Conservation (phyloP, 257 asterid genomes). For the Solanum dulcamara region DNA sequence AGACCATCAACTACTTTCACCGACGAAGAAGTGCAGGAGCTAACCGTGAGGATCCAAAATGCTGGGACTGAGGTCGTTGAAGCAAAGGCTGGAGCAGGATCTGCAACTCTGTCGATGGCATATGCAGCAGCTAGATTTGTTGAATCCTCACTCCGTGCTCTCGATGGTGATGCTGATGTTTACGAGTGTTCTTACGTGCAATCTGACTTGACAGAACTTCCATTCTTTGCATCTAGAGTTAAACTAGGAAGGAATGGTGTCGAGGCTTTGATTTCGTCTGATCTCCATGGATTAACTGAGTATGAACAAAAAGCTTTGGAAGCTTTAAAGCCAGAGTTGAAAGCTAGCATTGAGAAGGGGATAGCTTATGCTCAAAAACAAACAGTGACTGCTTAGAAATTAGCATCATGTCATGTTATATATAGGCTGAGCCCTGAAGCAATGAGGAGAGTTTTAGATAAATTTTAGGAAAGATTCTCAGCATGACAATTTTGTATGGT, state of each 20-base stretch:
- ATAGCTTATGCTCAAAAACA: slow-evolving; percentile 3
- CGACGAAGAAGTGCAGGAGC: neutral
- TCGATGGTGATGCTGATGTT: slow-evolving; percentile 8
- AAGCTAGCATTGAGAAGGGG: slow-evolving; percentile 10
- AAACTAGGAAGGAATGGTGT: slow-evolving; percentile 9
- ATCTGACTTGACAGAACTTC: slow-evolving; percentile 11
- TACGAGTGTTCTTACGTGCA: slow-evolving; percentile 9
- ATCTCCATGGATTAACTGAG: slow-evolving; percentile 5
- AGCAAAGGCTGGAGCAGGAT: neutral
- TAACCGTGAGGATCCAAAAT: slow-evolving; percentile 10
- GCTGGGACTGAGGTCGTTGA: slow-evolving; percentile 9
- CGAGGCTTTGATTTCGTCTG: slow-evolving; percentile 8
- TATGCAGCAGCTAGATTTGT: slow-evolving; percentile 14
- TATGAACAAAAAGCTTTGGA: slow-evolving; percentile 4
- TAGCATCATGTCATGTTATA: neutral
- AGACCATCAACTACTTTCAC: slow-evolving; percentile 10
- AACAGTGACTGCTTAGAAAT: slow-evolving; percentile 1
- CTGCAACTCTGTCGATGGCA: slow-evolving; percentile 6
- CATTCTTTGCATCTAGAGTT: slow-evolving; percentile 13
- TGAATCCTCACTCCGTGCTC: slow-evolving; percentile 10
- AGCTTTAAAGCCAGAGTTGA: slow-evolving; percentile 6
- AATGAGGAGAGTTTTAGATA: neutral
- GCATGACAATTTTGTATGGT: neutral
- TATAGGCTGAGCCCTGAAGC: neutral
- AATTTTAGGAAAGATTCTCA: neutral